These are phyloP conservation scores for Saccharomyces hybrid DNA, from an alignment of 1,139 yeast species.

Conservation along the genomic window DNA sequence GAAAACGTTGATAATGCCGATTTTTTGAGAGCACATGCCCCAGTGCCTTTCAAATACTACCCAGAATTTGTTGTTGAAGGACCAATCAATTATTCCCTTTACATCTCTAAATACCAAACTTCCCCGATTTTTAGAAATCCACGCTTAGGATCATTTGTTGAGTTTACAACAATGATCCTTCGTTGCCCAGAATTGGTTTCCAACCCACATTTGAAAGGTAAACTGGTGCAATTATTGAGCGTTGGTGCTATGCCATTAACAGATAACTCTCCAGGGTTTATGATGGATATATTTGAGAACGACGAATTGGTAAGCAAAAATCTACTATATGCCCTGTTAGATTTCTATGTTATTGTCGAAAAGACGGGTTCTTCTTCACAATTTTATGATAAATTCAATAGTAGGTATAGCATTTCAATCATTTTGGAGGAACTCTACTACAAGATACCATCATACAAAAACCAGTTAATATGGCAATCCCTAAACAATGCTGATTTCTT, in stretches of 20 bases:
- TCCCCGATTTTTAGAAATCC: constrained; percentile 55
- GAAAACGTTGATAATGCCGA: constrained; percentile 68
- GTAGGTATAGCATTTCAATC: constrained; percentile 77
- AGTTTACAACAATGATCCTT: constrained; percentile 63
- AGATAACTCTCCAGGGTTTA: constrained; percentile 64
- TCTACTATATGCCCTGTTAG: constrained; percentile 73
- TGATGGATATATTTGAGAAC: constrained; percentile 56
- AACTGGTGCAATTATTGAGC: constrained; percentile 72
- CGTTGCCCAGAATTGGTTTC: constrained; percentile 83
- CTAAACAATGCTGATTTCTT: constrained; percentile 67
- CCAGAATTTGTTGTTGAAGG: constrained; percentile 90
- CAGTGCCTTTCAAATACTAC: constrained; percentile 67
- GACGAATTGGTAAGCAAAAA: constrained; percentile 58
- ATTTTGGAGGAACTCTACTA: constrained; percentile 77
- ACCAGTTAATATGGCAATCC: constrained; percentile 63
- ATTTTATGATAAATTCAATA: constrained; percentile 91
- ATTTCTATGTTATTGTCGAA: constrained; percentile 89
- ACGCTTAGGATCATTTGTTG: constrained; percentile 53
- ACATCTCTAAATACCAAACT: constrained; percentile 49
- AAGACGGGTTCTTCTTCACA: constrained; percentile 94
- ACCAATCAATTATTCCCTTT: constrained; percentile 64
- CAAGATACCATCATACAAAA: constrained; percentile 55
- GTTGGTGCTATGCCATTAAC: constrained; percentile 61
- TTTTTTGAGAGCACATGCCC: constrained; percentile 54
- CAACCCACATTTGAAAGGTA: constrained; percentile 91